Evolutionary conservation across 2,329 filamentous ascomycete species (phyloP).

Genomic region (Fusarium sp.): DNA sequence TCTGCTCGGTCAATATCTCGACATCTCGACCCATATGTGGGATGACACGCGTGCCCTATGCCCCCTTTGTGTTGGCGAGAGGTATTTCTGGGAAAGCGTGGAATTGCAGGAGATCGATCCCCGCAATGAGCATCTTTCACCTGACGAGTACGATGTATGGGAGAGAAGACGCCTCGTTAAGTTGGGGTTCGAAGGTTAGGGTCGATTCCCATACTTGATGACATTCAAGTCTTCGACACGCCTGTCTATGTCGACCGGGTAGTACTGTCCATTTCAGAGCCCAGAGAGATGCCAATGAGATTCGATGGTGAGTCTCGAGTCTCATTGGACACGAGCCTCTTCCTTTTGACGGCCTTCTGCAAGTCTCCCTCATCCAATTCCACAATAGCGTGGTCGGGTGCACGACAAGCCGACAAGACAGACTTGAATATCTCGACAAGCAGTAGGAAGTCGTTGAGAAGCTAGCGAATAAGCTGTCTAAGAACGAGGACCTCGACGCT

Average conservation of each 20-base stretch:
- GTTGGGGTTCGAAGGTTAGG: not conserved
- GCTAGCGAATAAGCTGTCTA: not conserved
- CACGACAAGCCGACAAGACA: not conserved
- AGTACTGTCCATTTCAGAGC: not conserved
- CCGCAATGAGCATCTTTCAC: not conserved
- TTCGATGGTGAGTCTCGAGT: not conserved
- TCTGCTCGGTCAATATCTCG: not conserved
- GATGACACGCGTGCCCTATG: not conserved
- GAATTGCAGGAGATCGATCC: not conserved
- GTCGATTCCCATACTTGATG: not conserved
- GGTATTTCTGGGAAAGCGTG: not conserved
- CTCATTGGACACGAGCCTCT: not conserved
- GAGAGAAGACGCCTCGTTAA: not conserved
- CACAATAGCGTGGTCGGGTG: not conserved
- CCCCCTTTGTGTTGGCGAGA: slow-evolving; percentile 5
- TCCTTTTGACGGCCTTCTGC: not conserved
- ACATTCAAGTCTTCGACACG: not conserved
- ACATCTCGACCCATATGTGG: not conserved
- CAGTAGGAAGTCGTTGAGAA: not conserved
- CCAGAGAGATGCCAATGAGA: not conserved
- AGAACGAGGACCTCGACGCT: not conserved
- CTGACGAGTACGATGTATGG: too few species aligned
- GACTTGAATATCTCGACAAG: not conserved
- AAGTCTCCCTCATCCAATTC: not conserved
- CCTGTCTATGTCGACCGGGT: not conserved